phyloP scores from a whole-genome alignment of 1,139 yeast genomes.

The Magnusiomyces paraingens region DNA sequence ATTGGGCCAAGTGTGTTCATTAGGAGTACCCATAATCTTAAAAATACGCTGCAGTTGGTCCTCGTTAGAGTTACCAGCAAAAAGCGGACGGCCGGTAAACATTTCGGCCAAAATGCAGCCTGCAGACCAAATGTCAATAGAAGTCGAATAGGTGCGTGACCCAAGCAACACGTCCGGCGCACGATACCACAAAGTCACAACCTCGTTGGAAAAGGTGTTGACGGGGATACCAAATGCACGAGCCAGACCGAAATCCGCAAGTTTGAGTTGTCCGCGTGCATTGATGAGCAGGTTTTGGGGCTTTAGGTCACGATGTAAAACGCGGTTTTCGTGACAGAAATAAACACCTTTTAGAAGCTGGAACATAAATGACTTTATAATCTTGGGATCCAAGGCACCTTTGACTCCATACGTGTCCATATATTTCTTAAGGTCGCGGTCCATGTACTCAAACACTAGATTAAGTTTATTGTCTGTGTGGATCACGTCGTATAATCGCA shows the following conservation, averaged over 20 bases:
- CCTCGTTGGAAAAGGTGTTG: conserved; percentile 94
- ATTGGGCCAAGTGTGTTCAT: conserved; percentile 94
- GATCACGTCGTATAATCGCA: conserved; percentile 87
- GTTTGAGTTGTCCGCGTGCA: conserved; percentile 79
- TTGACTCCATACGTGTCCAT: conserved; percentile 83
- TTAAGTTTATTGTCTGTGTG: conserved; percentile 95
- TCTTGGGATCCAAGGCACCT: conserved; percentile 71
- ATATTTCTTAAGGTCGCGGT: conserved; percentile 84
- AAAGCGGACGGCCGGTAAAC: conserved; percentile 94
- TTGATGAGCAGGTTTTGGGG: conserved; percentile 91
- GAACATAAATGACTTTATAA: conserved; percentile 87
- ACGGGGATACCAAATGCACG: conserved; percentile 98
- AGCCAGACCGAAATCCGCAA: conserved; percentile 97
- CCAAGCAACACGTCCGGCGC: conserved; percentile 98
- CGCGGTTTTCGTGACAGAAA: conserved; percentile 93
- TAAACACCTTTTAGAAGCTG: conserved; percentile 84
- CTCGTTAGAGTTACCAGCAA: conserved; percentile 94
- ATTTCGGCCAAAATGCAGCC: conserved; percentile 97
- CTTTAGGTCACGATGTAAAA: conserved; percentile 88
- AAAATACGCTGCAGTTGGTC: conserved; percentile 88
- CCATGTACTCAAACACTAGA: conserved; percentile 89
- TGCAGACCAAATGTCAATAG: conserved; percentile 98
- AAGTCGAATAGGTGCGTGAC: conserved; percentile 88
- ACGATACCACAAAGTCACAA: conserved; percentile 95
- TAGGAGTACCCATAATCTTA: conserved; percentile 93